Evolutionary conservation across 306 rosid species (phyloP).

Genomic region (Gastrolobium villosum): DNA sequence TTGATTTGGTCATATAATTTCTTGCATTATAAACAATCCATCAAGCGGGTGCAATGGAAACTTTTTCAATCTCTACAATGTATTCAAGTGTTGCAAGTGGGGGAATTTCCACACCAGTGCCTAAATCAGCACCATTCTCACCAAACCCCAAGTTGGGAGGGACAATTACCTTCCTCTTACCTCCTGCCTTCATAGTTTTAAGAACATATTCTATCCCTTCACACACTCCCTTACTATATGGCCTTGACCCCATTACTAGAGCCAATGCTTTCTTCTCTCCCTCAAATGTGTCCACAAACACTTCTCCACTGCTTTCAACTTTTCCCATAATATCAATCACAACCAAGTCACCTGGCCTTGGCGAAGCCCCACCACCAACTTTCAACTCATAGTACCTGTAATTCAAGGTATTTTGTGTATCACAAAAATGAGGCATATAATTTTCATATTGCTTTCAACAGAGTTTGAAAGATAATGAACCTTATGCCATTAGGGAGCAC

Average conservation of each 20-base stretch:
- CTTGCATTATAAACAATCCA: slow-evolving; percentile 14
- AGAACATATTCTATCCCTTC: slow-evolving; percentile 86
- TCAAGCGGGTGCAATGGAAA: slow-evolving; percentile 93
- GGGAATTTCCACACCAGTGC: slow-evolving; percentile 78
- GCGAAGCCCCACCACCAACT: slow-evolving; percentile 81
- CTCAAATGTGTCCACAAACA: slow-evolving; percentile 86
- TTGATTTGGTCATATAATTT: neutral
- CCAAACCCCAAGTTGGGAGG: slow-evolving; percentile 85
- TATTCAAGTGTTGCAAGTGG: slow-evolving; percentile 86
- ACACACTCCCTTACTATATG: slow-evolving; percentile 89
- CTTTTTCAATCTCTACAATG: slow-evolving; percentile 81
- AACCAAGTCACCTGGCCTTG: slow-evolving; percentile 81
- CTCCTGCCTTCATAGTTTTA: slow-evolving; percentile 86
- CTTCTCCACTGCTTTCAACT: slow-evolving; percentile 61
- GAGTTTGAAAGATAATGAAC: slow-evolving; percentile 50
- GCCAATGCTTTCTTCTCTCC: slow-evolving; percentile 82
- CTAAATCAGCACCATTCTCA: slow-evolving; percentile 88
- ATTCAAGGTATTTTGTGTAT: slow-evolving; percentile 11
- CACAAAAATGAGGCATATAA: slow-evolving; percentile 24
- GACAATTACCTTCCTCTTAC: slow-evolving; percentile 75
- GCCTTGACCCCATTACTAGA: slow-evolving; percentile 88
- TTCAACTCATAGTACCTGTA: slow-evolving; percentile 67
- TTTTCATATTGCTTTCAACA: neutral
- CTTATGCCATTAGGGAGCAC: slow-evolving; percentile 88
- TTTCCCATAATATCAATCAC: slow-evolving; percentile 84